phyloP scores from a whole-genome alignment of 2,329 filamentous ascomycete genomes.

The Penicillium sp. region DNA sequence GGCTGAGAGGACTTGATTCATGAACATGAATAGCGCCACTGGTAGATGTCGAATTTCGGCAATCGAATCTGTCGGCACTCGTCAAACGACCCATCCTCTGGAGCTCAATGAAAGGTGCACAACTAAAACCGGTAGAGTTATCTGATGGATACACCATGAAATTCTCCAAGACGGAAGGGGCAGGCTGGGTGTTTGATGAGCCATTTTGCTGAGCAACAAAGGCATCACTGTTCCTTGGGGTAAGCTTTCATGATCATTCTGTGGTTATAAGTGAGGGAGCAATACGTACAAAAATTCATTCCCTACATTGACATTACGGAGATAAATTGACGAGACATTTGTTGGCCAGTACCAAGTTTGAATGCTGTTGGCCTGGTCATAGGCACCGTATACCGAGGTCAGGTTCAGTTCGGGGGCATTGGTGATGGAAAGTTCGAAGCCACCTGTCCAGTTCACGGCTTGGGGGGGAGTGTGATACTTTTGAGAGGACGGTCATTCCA shows the following conservation, averaged over 20 bases:
- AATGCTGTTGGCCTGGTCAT: not conserved
- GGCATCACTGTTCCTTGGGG: not conserved
- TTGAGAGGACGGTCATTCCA: not conserved
- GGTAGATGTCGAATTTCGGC: not conserved
- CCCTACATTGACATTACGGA: not conserved
- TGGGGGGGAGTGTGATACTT: not conserved
- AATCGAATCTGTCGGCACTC: not conserved
- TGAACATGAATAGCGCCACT: not conserved
- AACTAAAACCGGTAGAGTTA: not conserved
- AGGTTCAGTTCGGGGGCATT: not conserved
- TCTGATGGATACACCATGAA: not conserved
- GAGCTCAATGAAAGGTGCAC: not conserved
- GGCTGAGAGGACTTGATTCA: not conserved
- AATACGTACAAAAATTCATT: not conserved
- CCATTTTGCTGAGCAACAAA: conserved; percentile 1
- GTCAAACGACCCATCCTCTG: not conserved
- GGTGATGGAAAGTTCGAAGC: not conserved
- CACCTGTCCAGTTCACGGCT: conserved; percentile 4
- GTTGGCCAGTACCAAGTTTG: conserved; percentile 6
- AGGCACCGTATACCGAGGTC: not conserved
- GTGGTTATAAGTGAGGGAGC: not conserved
- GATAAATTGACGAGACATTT: not conserved
- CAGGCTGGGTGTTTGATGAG: not conserved
- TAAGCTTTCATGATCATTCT: not conserved
- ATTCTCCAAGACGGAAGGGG: not conserved